Percentiles rank a stretch among this genome's conserved stretches.
These are phyloP conservation scores for Platanus orientalis DNA, from an alignment of 164 flowering plant species.

Conservation along the genomic window DNA sequence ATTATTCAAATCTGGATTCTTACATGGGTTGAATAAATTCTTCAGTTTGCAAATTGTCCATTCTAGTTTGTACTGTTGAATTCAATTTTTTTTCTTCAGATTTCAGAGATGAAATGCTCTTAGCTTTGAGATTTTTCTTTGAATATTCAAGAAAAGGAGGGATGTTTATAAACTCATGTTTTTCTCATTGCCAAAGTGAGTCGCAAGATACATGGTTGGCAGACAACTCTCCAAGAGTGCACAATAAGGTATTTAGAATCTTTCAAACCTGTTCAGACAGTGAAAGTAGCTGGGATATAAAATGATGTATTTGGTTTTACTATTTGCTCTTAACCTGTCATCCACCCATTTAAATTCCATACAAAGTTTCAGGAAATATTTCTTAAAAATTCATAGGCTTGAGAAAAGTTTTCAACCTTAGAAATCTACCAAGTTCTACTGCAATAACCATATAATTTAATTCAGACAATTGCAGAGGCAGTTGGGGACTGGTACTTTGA, in stretches of 20 bases:
- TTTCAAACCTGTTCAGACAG: slow-evolving; percentile 1
- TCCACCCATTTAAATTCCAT: background rate
- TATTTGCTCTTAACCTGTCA: background rate
- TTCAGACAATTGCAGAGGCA: slow-evolving; percentile 76
- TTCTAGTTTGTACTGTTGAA: background rate
- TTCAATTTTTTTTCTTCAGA: slow-evolving; percentile 28
- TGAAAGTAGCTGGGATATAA: no score
- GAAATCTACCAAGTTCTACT: background rate
- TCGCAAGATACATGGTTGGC: slow-evolving; percentile 85
- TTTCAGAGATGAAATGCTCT: slow-evolving; percentile 68
- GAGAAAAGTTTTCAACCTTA: no score
- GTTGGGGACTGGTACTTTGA: slow-evolving; percentile 92
- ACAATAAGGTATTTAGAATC: slow-evolving; percentile 53
- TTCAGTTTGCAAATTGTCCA: background rate
- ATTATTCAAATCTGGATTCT: no score
- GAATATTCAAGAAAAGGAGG: slow-evolving; percentile 51
- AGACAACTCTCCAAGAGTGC: slow-evolving; percentile 62
- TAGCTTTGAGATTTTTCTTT: slow-evolving; percentile 37
- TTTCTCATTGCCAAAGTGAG: slow-evolving; percentile 95
- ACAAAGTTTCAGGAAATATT: background rate
- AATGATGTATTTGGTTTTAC: background rate
- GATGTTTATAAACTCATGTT: slow-evolving; percentile 83
- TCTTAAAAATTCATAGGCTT: background rate
- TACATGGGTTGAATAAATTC: no score
- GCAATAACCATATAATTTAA: background rate